These are phyloP conservation scores for Penicillium psychrofluorescens DNA, from an alignment of 495 filamentous ascomycete species.

Conservation along the genomic window DNA sequence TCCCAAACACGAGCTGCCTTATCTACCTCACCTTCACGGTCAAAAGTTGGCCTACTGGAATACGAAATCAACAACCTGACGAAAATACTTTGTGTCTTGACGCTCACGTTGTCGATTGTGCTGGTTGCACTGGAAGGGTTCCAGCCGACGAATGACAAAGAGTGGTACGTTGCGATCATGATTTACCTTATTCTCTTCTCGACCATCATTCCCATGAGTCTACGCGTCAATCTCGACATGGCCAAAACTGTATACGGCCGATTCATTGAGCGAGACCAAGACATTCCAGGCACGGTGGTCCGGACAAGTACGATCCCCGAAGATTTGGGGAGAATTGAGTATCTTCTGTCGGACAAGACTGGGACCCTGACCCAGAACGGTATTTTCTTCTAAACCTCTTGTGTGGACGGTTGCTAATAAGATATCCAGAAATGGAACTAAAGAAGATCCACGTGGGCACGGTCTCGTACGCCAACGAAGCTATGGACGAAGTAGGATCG, in stretches of 20 bases:
- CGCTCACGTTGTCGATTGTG: slow-evolving; percentile 75
- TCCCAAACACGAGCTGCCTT: slow-evolving; percentile 90
- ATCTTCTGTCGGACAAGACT: slow-evolving; percentile 94
- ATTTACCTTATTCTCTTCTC: slow-evolving; percentile 97
- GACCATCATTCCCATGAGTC: slow-evolving; percentile 94
- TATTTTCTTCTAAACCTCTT: slow-evolving; percentile 16
- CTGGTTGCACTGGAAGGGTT: slow-evolving; percentile 87
- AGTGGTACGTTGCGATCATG: slow-evolving; percentile 93
- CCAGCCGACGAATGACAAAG: slow-evolving; percentile 51
- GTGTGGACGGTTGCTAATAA: slow-evolving; percentile 1
- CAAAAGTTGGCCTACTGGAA: slow-evolving; percentile 88
- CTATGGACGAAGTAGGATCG: slow-evolving; percentile 90
- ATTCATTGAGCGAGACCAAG: slow-evolving; percentile 88
- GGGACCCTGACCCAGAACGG: slow-evolving; percentile 93
- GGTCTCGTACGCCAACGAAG: slow-evolving; percentile 94
- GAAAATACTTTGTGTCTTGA: slow-evolving; percentile 89
- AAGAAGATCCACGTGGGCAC: slow-evolving; percentile 98
- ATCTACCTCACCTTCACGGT: slow-evolving; percentile 83
- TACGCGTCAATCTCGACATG: slow-evolving; percentile 94
- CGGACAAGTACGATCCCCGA: slow-evolving; percentile 96
- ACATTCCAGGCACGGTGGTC: slow-evolving; percentile 86
- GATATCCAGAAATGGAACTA: slow-evolving; percentile 77
- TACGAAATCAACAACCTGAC: slow-evolving; percentile 97
- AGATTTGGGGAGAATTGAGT: slow-evolving; percentile 92
- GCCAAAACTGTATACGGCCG: slow-evolving; percentile 93